Evolutionary conservation across 2,329 filamentous ascomycete species (phyloP), one percentile per base, ranked within the genome.

Genomic region (Cercospora nicotianae): DNA sequence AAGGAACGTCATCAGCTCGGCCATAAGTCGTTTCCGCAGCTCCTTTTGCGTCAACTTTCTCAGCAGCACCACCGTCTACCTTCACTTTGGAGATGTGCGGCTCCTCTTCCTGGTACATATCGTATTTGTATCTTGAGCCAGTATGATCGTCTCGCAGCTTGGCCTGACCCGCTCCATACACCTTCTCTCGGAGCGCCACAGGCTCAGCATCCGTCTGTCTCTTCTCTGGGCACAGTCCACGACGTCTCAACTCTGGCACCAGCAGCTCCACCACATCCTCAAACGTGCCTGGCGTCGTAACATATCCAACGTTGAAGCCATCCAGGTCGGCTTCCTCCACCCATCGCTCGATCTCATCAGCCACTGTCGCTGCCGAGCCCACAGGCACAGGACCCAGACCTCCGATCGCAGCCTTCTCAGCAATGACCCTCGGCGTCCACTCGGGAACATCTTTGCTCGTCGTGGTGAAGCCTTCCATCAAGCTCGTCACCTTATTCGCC

Each of bases 91-190:
- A 48, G 48, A 5, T 23, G 23, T 63, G 60, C 3, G 48, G 62
- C 16, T 33, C 28, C 7, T 87, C 85, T 72, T 89, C 86, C 65
- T 84, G 77, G 71, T 89, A 90, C 1, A 87, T 84, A 72, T 86
- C 82, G 71, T 90, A 90, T 78, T 87, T 89, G 74, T 89, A 90
- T 69, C 72, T 77, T 60, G 83, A 86, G 0, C 87, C 89, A 0
- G 80, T 74, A 76, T 90, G 89, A 76, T 90, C 88, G 69, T 80
- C 80, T 42, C 87, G 80, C 67, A 90, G 74, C 13, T 82, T 80
- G 5, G 77, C 82, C 75, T 90, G 87, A 0, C 88, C 88, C 68
- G 80, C 81, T 0, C 87, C 87, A 75, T 89, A 90, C 0, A 90
- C 79, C 77, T 86, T 89, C 77, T 90, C 88, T 71, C 70, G 59